Percentiles rank a stretch among this genome's conserved stretches.
Conservation (phyloP, 768 basidiomycete genomes). For the Hygrophorus pudorinus region DNA sequence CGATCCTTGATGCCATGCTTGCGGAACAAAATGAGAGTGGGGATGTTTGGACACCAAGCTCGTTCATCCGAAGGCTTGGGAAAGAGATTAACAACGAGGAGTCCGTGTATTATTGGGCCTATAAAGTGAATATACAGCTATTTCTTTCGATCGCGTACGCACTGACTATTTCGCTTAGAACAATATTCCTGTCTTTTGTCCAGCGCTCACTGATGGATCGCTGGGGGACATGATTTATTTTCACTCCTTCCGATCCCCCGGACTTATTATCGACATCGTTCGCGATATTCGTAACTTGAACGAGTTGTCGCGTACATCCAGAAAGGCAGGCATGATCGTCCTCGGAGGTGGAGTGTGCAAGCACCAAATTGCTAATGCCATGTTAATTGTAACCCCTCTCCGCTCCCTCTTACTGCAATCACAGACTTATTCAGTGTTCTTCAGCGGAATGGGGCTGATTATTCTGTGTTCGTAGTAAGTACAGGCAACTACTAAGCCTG, state of each 20-base stretch:
- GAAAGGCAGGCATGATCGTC: slow-evolving; percentile 96
- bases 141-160: slow-evolving; percentile 8
- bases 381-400: slow-evolving; percentile 73
- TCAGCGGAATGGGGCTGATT: slow-evolving; percentile 97
- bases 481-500: not conserved
- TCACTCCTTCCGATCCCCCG: slow-evolving; percentile 85
- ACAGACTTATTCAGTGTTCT: slow-evolving; percentile 3
- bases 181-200: slow-evolving; percentile 97
- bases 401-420: not conserved
- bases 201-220: slow-evolving; percentile 95
- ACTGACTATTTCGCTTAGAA: slow-evolving; percentile 51
- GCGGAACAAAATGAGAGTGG: slow-evolving; percentile 70
- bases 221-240: slow-evolving; percentile 99
- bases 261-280: slow-evolving; percentile 87
- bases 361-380: slow-evolving; percentile 99
- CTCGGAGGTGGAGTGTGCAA: slow-evolving; percentile 98
- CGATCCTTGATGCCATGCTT: slow-evolving; percentile 86
- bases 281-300: slow-evolving; percentile 88
- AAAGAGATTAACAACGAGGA: slow-evolving; percentile 97
- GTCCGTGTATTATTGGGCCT: slow-evolving; percentile 98
- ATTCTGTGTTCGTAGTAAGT: slow-evolving; percentile 86
- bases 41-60: slow-evolving; percentile 84
- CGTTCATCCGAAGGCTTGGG: slow-evolving; percentile 86
- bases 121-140: slow-evolving; percentile 62
- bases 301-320: slow-evolving; percentile 77